phyloP scores from a whole-genome alignment of 2,329 filamentous ascomycete species.

The Colletotrichum sojae region DNA sequence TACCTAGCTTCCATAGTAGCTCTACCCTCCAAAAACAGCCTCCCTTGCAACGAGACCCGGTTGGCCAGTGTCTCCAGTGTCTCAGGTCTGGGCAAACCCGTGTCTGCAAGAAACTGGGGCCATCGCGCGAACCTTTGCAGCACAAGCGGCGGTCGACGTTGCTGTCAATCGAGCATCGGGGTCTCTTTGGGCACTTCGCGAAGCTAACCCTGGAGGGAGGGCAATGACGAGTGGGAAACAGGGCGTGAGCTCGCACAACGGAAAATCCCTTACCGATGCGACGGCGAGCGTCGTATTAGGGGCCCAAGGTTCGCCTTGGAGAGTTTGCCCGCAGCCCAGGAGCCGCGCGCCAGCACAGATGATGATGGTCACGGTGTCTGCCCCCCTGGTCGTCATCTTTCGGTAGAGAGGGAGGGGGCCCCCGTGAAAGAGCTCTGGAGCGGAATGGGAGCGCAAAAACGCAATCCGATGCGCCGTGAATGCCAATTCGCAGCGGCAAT shows the following conservation, averaged over 20 bases:
- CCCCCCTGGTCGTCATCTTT: too few relatives aligned
- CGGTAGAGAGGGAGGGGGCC: too few relatives aligned
- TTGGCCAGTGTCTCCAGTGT: conserved; percentile 27
- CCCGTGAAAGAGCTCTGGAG: not conserved
- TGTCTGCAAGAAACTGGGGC: conserved; percentile 40
- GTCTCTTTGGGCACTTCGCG: conserved; percentile 7
- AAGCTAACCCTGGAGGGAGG: not conserved
- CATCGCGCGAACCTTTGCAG: not conserved
- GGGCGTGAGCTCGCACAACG: not conserved
- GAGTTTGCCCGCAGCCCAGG: not conserved
- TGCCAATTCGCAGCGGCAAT: conserved; percentile 6
- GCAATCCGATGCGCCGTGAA: conserved; percentile 4
- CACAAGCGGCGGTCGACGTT: conserved; percentile 14
- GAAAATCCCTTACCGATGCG: too few relatives aligned
- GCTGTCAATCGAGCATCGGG: conserved; percentile 30
- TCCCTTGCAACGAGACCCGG: conserved; percentile 12
- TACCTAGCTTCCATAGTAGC: too few relatives aligned
- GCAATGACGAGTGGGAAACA: not conserved
- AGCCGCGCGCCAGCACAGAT: not conserved
- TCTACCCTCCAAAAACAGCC: conserved; percentile 1
- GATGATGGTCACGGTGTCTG: not conserved
- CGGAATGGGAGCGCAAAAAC: not conserved
- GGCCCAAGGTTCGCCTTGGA: not conserved
- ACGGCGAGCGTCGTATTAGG: conserved; percentile 22
- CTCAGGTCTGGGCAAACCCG: conserved; percentile 36